phyloP scores from a whole-genome alignment of 805 yeast genomes.

The Saturnispora bothae region DNA sequence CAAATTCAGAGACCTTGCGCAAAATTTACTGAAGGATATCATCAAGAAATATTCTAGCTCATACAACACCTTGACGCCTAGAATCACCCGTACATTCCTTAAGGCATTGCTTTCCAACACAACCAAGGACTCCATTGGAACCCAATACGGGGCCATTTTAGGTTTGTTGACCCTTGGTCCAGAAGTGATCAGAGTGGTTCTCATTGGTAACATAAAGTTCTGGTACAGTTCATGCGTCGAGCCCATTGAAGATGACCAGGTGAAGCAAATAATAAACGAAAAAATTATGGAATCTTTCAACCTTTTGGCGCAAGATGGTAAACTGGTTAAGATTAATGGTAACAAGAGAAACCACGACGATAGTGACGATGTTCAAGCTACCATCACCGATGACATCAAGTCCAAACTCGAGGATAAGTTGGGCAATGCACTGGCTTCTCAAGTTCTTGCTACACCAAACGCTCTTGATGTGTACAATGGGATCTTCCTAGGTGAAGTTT shows the following conservation, averaged over 20 bases:
- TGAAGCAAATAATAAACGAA: conserved; percentile 29
- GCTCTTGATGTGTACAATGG: conserved; percentile 48
- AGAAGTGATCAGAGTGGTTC: conserved; percentile 75
- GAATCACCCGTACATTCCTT: conserved; percentile 85
- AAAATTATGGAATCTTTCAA: conserved; percentile 33
- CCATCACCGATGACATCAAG: conserved; percentile 16
- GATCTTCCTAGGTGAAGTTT: conserved; percentile 58
- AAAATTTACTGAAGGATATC: conserved; percentile 71
- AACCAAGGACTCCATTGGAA: conserved; percentile 70
- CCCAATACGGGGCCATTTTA: conserved; percentile 83
- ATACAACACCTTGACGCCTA: conserved; percentile 80
- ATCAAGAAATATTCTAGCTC: conserved; percentile 71
- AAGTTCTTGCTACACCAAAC: conserved; percentile 37
- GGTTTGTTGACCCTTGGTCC: conserved; percentile 79
- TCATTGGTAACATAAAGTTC: conserved; percentile 72
- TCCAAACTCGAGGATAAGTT: conserved; percentile 44
- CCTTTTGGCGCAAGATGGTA: conserved; percentile 34
- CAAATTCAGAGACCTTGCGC: conserved; percentile 81
- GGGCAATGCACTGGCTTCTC: conserved; percentile 47
- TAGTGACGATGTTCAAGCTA: conserved; percentile 16
- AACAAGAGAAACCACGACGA: conserved; percentile 19
- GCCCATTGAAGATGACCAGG: conserved; percentile 15
- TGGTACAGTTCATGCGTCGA: conserved; percentile 60
- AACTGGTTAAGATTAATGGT: conserved; percentile 12
- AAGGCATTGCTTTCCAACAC: conserved; percentile 72